Conservation (phyloP, 106 monocot species). For the Vanilla planifolia region DNA sequence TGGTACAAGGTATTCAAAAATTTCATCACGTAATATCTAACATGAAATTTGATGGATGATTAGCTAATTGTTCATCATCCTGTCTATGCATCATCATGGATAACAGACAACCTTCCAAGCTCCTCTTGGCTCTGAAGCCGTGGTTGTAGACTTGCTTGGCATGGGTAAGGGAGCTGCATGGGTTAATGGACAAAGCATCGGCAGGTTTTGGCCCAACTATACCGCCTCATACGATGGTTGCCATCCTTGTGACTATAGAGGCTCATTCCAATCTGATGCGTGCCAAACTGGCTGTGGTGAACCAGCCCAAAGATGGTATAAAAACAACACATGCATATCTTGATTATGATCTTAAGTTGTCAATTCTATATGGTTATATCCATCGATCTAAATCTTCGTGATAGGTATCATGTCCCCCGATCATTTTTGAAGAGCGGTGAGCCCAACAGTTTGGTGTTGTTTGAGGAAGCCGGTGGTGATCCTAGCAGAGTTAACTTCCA, state of each 20-base stretch:
- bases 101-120: constrained; percentile 53
- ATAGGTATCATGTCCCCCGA: constrained; percentile 56
- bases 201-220: constrained; percentile 46
- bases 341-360: background rate
- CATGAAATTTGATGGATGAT: too few species aligned
- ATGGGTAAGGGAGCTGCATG: constrained; percentile 55
- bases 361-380: background rate
- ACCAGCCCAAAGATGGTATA: constrained; percentile 44
- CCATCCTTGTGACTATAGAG: constrained; percentile 28
- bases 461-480: constrained; percentile 55
- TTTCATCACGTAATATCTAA: too few species aligned
- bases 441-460: constrained; percentile 38
- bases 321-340: background rate
- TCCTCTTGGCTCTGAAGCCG: constrained; percentile 36
- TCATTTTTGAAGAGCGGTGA: constrained; percentile 33
- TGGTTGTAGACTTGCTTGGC: constrained; percentile 46
- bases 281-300: constrained; percentile 41
- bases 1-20: constrained; percentile 95
- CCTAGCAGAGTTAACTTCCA: constrained; percentile 33
- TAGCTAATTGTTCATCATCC: too few species aligned
- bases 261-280: constrained; percentile 13
- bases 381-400: background rate
- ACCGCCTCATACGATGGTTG: constrained; percentile 9
- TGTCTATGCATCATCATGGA: too few species aligned
- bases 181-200: constrained; percentile 53